Percentiles rank a stretch among this genome's conserved stretches.
These are phyloP conservation scores for Acmispon strigosus DNA, from an alignment of 306 rosid species.

Conservation along the genomic window DNA sequence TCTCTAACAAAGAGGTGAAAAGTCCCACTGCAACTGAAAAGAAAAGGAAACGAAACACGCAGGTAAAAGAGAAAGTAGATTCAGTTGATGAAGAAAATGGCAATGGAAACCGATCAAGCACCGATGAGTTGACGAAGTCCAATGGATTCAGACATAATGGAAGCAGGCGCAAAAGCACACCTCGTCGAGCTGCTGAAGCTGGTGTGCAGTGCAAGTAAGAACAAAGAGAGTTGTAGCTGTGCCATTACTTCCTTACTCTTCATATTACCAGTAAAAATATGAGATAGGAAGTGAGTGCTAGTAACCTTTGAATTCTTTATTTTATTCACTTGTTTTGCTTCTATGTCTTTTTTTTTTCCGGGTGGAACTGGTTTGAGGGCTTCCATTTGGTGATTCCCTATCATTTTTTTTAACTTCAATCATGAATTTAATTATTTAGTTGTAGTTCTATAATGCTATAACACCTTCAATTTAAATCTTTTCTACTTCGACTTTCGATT, in stretches of 20 bases:
- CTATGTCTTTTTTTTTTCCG: slow-evolving; percentile 29
- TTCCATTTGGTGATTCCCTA: slow-evolving; percentile 31
- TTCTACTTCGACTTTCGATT: slow-evolving; percentile 21
- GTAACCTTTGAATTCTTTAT: slow-evolving; percentile 35
- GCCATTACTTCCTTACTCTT: slow-evolving; percentile 33
- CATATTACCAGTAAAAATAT: slow-evolving; percentile 16
- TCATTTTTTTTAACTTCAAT: slow-evolving; percentile 22
- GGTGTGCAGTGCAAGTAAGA: slow-evolving; percentile 84
- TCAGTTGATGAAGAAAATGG: slow-evolving; percentile 41
- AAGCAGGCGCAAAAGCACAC: slow-evolving; percentile 82
- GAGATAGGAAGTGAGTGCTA: slow-evolving; percentile 40
- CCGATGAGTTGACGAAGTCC: slow-evolving; percentile 33
- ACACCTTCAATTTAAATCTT: slow-evolving; percentile 11
- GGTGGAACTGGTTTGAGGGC: slow-evolving; percentile 19
- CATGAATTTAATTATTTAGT: slow-evolving; percentile 44
- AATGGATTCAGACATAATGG: slow-evolving; percentile 78
- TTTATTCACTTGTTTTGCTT: slow-evolving; percentile 32
- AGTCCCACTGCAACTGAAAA: slow-evolving; percentile 31
- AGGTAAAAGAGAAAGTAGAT: slow-evolving; percentile 37
- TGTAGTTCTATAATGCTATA: slow-evolving; percentile 35
- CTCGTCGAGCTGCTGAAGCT: slow-evolving; percentile 88
- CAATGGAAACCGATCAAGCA: slow-evolving; percentile 32
- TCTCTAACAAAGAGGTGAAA: slow-evolving; percentile 30
- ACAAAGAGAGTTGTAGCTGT: slow-evolving; percentile 13
- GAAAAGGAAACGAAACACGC: slow-evolving; percentile 43